These are phyloP conservation scores for Wickerhamiella australiensis DNA, from an alignment of 805 yeast genomes.

Conservation along the genomic window DNA sequence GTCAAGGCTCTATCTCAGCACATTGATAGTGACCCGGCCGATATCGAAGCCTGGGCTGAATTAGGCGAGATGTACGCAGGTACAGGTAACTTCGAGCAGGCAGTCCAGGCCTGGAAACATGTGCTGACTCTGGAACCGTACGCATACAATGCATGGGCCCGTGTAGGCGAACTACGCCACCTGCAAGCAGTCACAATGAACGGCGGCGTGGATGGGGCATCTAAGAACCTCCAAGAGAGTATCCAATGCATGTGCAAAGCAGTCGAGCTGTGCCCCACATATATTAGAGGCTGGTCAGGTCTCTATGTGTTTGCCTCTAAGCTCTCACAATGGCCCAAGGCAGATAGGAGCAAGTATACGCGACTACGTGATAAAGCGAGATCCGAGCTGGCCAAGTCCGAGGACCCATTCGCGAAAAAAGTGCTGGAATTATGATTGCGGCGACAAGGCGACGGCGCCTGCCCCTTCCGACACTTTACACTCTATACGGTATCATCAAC, in stretches of 20 bases:
- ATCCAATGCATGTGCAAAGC: conserved; percentile 48
- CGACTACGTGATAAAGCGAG: conserved; percentile 32
- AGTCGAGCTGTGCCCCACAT: conserved; percentile 63
- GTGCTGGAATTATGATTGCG: conserved; percentile 17
- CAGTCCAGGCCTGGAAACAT: conserved; percentile 59
- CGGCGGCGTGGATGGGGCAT: conserved; percentile 17
- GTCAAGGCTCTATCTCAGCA: conserved; percentile 43
- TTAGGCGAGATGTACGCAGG: conserved; percentile 51
- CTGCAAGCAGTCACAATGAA: conserved; percentile 18
- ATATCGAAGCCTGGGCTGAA: conserved; percentile 68
- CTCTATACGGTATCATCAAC: too few relatives aligned
- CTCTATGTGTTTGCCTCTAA: conserved; percentile 29
- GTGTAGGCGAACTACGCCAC: conserved; percentile 43
- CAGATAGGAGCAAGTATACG: conserved; percentile 23
- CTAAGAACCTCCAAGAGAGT: conserved; percentile 19
- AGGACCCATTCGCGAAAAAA: conserved; percentile 30
- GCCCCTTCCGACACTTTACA: too few relatives aligned
- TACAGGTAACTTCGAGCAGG: conserved; percentile 52
- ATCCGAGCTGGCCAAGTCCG: conserved; percentile 30
- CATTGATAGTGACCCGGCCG: conserved; percentile 58
- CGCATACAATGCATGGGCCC: conserved; percentile 54
- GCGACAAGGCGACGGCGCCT: too few relatives aligned
- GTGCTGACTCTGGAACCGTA: conserved; percentile 53
- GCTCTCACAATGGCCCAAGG: conserved; percentile 19
- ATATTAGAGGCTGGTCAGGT: conserved; percentile 66